These are phyloP conservation scores for Colletotrichum sp. DNA, from an alignment of 2,329 filamentous ascomycete species.

Conservation along the genomic window DNA sequence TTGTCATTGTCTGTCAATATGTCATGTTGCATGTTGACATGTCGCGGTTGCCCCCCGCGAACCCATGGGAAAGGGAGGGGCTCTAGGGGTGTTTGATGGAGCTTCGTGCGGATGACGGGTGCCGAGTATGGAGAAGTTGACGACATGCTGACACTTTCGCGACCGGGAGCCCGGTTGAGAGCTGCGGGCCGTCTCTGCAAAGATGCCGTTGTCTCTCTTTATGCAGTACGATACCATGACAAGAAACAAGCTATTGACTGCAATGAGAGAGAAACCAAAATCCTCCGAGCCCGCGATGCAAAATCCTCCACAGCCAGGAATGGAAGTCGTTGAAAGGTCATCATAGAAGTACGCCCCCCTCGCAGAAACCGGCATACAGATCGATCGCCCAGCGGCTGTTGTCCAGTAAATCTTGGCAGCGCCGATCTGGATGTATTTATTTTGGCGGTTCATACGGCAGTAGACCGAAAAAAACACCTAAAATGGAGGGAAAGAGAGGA, in stretches of 20 bases:
- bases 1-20: not conserved
- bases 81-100: not conserved
- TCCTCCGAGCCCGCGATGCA: fast-evolving
- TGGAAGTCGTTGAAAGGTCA: not conserved
- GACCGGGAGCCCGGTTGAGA: not conserved
- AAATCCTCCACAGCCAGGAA: not conserved
- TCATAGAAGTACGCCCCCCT: not conserved
- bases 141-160: not conserved
- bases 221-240: fast-evolving
- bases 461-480: not conserved
- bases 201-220: not conserved
- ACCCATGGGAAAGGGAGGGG: not conserved
- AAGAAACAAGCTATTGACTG: not conserved
- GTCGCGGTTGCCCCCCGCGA: not conserved
- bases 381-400: constrained; percentile 1
- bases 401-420: not conserved
- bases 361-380: not conserved
- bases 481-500: not conserved
- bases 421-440: not conserved
- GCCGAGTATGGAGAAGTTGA: not conserved
- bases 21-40: not conserved
- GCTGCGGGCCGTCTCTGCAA: not conserved
- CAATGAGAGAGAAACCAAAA: not conserved
- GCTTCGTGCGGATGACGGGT: not conserved
- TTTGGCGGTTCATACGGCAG: not conserved